Evolutionary conservation across 1,139 yeast species (phyloP).

Genomic region (Suhomyces wounanorum): DNA sequence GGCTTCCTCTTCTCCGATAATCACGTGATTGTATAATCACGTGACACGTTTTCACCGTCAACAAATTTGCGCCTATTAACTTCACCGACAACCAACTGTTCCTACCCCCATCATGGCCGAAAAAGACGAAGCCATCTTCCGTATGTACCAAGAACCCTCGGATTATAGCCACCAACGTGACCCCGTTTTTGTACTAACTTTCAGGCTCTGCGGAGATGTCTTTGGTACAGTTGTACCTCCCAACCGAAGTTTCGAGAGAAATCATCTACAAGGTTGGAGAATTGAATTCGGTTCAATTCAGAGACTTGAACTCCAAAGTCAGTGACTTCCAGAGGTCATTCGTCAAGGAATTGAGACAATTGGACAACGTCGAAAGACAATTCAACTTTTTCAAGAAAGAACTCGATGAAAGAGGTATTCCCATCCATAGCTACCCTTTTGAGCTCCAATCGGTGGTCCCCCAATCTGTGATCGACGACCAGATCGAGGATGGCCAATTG

Average conservation of each 20-base stretch:
- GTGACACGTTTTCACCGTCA: too few relatives aligned
- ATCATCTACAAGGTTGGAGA: constrained; percentile 66
- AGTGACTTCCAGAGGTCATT: constrained; percentile 74
- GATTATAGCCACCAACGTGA: neutral
- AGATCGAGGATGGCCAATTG: constrained; percentile 63
- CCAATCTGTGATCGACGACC: constrained; percentile 74
- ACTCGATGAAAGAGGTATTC: constrained; percentile 51
- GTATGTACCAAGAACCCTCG: constrained; percentile 34
- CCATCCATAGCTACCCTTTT: constrained; percentile 45
- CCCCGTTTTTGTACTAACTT: constrained; percentile 18
- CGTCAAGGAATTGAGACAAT: constrained; percentile 64
- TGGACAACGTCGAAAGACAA: constrained; percentile 71
- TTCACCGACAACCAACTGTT: neutral
- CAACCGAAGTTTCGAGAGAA: constrained; percentile 69
- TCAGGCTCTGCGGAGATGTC: constrained; percentile 78
- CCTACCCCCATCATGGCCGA: constrained; percentile 21
- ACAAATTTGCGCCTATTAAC: constrained; percentile 4
- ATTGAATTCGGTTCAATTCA: constrained; percentile 63
- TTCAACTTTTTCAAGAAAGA: constrained; percentile 52
- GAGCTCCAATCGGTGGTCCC: constrained; percentile 43
- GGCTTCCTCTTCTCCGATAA: too few relatives aligned
- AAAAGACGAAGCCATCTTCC: constrained; percentile 71
- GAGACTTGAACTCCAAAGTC: constrained; percentile 68
- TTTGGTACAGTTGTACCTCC: constrained; percentile 70
- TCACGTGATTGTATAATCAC: too few relatives aligned